A percentile compares a stretch with the other conserved stretches of the same genome.
These are phyloP conservation scores for Puccinia brachypodii DNA, from an alignment of 1,284 basidiomycete species.

Conservation along the genomic window DNA sequence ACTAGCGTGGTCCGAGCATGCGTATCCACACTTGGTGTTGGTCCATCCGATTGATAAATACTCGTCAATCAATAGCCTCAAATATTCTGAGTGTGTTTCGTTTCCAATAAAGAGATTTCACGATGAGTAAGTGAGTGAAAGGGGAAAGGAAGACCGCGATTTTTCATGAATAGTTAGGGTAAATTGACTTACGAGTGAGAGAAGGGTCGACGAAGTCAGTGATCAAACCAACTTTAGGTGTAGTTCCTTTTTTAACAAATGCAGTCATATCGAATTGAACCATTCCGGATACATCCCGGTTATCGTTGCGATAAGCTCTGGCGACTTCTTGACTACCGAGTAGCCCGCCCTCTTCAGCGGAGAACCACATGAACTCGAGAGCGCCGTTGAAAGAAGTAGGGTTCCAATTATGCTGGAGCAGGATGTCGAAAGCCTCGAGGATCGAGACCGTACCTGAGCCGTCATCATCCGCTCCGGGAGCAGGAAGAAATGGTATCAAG, in stretches of 20 bases:
- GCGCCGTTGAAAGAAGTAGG: conserved; percentile 71
- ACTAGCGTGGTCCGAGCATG: conserved; percentile 72
- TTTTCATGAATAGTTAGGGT: too few relatives aligned
- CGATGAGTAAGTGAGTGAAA: too few relatives aligned
- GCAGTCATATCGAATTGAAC: conserved; percentile 64
- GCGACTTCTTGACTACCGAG: conserved; percentile 92
- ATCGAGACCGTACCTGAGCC: conserved; percentile 89
- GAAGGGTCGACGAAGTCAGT: conserved; percentile 76
- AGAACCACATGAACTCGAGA: conserved; percentile 95
- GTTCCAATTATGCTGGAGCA: conserved; percentile 66
- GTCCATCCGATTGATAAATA: conserved; percentile 58
- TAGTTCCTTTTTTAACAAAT: conserved; percentile 86
- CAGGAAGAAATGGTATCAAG: conserved; percentile 72
- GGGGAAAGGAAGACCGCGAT: conserved; percentile 7
- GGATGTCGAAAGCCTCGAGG: conserved; percentile 79
- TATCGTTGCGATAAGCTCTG: conserved; percentile 68
- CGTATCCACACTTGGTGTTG: conserved; percentile 78
- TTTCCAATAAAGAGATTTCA: neutral
- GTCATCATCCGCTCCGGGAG: conserved; percentile 77
- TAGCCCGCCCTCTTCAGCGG: conserved; percentile 88
- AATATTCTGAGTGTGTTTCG: neutral
- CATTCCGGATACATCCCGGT: conserved; percentile 78
- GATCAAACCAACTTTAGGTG: conserved; percentile 85
- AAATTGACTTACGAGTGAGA: conserved; percentile 62
- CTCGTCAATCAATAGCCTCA: conserved; percentile 36